Evolutionary conservation across 176 grass and related monocot species (phyloP).

Genomic region (Eleusine coracana): DNA sequence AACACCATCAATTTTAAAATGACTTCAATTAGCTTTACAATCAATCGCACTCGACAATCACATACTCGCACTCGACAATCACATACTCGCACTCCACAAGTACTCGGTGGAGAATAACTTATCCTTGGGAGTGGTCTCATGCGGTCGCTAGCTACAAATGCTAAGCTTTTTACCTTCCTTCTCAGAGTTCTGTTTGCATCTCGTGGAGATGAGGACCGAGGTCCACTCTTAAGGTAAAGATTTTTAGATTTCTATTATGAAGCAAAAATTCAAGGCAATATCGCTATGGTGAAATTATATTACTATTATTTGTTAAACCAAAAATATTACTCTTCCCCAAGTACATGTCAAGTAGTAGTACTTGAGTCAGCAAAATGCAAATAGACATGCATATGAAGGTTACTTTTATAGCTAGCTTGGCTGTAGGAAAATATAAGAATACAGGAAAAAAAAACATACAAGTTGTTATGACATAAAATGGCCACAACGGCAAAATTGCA

Average conservation of each 20-base stretch:
- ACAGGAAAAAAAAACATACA: not conserved
- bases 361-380: conserved; percentile 32
- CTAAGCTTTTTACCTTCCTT: conserved; percentile 61
- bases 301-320: conserved; percentile 29
- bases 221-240: not conserved
- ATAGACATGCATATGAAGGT: not conserved
- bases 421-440: not conserved
- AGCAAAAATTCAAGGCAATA: not conserved
- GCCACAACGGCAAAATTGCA: not conserved
- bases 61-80: not conserved
- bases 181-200: conserved; percentile 65
- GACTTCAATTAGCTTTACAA: not conserved
- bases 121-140: conserved; percentile 1
- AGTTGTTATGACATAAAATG: not conserved
- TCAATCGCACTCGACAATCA: no score
- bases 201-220: conserved; percentile 21
- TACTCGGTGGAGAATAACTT: not conserved
- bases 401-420: conserved; percentile 6
- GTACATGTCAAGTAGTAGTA: no score
- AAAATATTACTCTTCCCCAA: no score
- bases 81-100: not conserved
- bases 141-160: conserved; percentile 31
- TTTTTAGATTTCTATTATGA: not conserved
- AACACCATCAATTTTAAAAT: not conserved
- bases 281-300: no score